phyloP scores from a whole-genome alignment of 257 asterid species.

The Solanum chilense region DNA sequence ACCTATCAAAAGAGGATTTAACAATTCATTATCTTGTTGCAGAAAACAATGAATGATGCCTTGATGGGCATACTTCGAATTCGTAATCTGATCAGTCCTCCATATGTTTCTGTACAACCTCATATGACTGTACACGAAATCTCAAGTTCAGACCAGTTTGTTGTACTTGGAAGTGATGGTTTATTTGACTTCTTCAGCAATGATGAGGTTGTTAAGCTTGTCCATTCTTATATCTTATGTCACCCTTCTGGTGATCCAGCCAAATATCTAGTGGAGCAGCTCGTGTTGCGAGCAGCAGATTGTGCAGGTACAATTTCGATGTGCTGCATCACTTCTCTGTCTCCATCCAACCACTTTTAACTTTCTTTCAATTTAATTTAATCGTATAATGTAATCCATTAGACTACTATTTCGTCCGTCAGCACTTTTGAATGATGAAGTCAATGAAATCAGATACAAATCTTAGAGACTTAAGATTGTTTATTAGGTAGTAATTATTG shows the following conservation, averaged over 20 bases:
- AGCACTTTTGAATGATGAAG: neutral
- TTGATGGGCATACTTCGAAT: slow-evolving; percentile 94
- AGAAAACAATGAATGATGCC: slow-evolving; percentile 87
- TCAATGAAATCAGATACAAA: neutral
- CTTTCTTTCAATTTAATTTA: neutral
- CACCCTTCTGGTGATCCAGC: slow-evolving; percentile 92
- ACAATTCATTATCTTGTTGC: slow-evolving; percentile 12
- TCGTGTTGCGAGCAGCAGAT: slow-evolving; percentile 82
- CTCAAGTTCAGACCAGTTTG: slow-evolving; percentile 63
- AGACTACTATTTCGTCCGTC: neutral
- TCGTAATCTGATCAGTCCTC: slow-evolving; percentile 76
- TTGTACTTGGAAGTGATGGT: slow-evolving; percentile 94
- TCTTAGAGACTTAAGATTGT: neutral
- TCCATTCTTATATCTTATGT: slow-evolving; percentile 36
- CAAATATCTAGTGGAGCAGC: slow-evolving; percentile 77
- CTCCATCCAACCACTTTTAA: neutral
- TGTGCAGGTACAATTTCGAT: slow-evolving; percentile 55
- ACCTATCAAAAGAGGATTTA: neutral
- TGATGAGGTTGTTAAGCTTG: slow-evolving; percentile 70
- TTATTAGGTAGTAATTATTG: neutral
- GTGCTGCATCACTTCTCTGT: neutral
- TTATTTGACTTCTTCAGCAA: slow-evolving; percentile 90
- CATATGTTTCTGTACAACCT: slow-evolving; percentile 73
- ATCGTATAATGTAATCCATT: neutral
- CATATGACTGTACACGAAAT: slow-evolving; percentile 57